phyloP scores from a whole-genome alignment of 2,329 filamentous ascomycete species.

The Magnaporthiopsis incrustans region DNA sequence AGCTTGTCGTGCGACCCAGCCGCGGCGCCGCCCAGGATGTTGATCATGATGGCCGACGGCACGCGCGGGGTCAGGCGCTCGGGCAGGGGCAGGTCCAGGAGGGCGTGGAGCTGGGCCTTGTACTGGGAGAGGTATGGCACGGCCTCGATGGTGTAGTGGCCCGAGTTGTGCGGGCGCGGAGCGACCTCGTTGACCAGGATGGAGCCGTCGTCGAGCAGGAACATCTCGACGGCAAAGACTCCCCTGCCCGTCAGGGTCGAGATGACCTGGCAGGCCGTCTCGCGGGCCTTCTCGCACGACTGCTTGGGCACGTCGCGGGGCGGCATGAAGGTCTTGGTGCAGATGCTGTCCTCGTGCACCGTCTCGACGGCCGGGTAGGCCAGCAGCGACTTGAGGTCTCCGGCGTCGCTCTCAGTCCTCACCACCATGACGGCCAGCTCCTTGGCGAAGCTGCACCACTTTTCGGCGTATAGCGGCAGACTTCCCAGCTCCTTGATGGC shows the following conservation, averaged over 20 bases:
- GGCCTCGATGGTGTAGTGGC: conserved; percentile 92
- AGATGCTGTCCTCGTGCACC: conserved; percentile 90
- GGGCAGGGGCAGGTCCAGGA: conserved; percentile 57
- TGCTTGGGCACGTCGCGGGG: conserved; percentile 59
- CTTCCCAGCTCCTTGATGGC: conserved; percentile 63
- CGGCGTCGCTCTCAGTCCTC: conserved; percentile 65
- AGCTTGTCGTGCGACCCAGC: conserved; percentile 53
- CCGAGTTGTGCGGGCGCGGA: conserved; percentile 78
- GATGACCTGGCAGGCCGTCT: conserved; percentile 72
- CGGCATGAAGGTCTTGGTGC: conserved; percentile 84
- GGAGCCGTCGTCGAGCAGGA: conserved; percentile 65
- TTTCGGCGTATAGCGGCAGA: conserved; percentile 77
- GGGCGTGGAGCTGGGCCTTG: conserved; percentile 79
- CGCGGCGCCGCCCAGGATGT: conserved; percentile 65
- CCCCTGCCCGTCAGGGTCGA: conserved; percentile 77
- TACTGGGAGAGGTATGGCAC: conserved; percentile 83
- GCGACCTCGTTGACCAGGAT: conserved; percentile 84
- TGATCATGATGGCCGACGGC: conserved; percentile 66
- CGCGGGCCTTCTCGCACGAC: conserved; percentile 59
- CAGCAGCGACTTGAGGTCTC: conserved; percentile 41
- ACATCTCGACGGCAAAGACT: conserved; percentile 96
- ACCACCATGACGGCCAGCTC: conserved; percentile 94
- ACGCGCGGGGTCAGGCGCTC: conserved; percentile 49
- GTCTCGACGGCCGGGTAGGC: conserved; percentile 91
- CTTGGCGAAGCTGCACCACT: conserved; percentile 76